These are phyloP conservation scores for Mortierella sp. DNA, from an alignment of 371 early-diverging fungal species.

Conservation along the genomic window DNA sequence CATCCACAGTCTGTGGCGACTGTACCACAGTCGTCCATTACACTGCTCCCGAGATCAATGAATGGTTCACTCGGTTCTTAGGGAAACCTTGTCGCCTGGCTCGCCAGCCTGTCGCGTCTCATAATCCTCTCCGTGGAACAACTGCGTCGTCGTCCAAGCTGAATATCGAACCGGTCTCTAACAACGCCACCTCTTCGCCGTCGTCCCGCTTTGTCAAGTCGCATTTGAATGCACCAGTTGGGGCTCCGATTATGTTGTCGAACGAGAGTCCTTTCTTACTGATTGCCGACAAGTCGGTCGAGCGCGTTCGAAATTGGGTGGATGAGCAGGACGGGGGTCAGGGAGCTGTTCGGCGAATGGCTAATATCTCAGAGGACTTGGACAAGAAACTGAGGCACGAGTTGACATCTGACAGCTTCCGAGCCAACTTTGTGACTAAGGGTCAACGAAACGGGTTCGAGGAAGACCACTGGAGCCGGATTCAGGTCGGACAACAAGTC, in stretches of 20 bases:
- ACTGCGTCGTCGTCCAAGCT: constrained; percentile 22
- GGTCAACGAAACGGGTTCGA: constrained; percentile 61
- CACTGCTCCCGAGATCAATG: constrained; percentile 56
- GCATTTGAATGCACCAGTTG: constrained; percentile 40
- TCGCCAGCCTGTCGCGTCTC: constrained; percentile 56
- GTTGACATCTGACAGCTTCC: constrained; percentile 59
- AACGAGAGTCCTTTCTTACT: constrained; percentile 77
- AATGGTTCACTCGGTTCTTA: constrained; percentile 71
- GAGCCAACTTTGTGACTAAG: constrained; percentile 71
- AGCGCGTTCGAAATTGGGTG: constrained; percentile 63
- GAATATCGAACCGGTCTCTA: not conserved
- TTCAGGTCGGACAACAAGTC: constrained; percentile 60
- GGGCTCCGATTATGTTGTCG: constrained; percentile 62
- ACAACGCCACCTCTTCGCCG: not conserved
- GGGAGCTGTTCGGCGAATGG: constrained; percentile 38
- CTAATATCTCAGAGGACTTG: constrained; percentile 36
- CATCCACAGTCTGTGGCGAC: constrained; percentile 58
- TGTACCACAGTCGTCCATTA: constrained; percentile 60
- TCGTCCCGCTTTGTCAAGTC: constrained; percentile 53
- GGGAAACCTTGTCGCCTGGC: constrained; percentile 69
- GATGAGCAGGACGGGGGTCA: constrained; percentile 45
- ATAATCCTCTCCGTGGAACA: constrained; percentile 14
- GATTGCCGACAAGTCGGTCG: constrained; percentile 66
- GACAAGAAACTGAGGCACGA: constrained; percentile 51
- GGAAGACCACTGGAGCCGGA: constrained; percentile 68